A percentile compares a stretch with the other conserved stretches of the same genome.
Evolutionary conservation across 768 basidiomycete species (phyloP).

Genomic region (Collybia mongolica): DNA sequence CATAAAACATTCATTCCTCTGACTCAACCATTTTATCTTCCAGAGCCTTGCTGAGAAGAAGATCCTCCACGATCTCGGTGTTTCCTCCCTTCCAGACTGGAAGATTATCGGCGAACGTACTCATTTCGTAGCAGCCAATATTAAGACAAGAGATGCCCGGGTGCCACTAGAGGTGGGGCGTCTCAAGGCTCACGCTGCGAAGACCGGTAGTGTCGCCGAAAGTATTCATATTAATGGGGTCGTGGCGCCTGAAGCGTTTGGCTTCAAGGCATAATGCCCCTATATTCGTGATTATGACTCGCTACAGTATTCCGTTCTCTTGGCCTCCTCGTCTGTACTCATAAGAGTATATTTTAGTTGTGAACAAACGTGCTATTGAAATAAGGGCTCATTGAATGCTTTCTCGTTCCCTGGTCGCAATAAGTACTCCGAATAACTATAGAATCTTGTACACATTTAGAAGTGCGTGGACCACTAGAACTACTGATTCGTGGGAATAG

Average conservation of each 20-base stretch:
- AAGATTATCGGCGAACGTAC: background rate
- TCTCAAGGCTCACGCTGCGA: constrained; percentile 4
- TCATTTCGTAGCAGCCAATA: background rate
- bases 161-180: background rate
- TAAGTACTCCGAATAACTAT: no score
- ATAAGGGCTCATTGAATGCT: no score
- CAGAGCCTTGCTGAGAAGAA: constrained; percentile 1
- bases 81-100: constrained; percentile 5
- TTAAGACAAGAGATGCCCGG: background rate
- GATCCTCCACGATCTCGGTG: constrained; percentile 2
- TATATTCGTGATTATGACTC: no score
- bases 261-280: background rate
- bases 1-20: no score
- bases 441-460: no score
- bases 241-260: background rate
- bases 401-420: no score
- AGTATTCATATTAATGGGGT: constrained; percentile 4
- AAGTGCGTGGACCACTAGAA: no score
- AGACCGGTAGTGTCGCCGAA: constrained; percentile 1
- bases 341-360: no score
- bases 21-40: background rate
- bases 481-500: no score
- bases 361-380: no score
- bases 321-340: no score
- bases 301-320: no score